A percentile compares a stretch with the other conserved stretches of the same genome.
phyloP scores from a whole-genome alignment of 140 eudicot species.

The Erigeron philadelphicus region DNA sequence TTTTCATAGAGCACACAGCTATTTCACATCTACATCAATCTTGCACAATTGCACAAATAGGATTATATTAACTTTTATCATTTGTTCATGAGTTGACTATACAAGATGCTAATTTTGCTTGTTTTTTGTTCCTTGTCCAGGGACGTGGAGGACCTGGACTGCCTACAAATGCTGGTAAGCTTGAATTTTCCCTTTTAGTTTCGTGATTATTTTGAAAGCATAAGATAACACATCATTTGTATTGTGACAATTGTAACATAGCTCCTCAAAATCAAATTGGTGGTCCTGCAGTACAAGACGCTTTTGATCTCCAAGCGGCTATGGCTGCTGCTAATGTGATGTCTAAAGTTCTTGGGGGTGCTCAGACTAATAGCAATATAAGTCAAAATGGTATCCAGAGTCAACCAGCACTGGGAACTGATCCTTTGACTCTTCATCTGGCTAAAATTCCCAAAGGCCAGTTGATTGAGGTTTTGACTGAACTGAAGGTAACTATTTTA shows the following conservation, averaged over 20 bases:
- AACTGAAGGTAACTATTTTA: slow-evolving; percentile 56
- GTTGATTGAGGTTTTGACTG: slow-evolving; percentile 66
- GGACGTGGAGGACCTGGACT: slow-evolving; percentile 89
- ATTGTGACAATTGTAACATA: slow-evolving; percentile 20
- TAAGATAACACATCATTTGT: slow-evolving; percentile 2
- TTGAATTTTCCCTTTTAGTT: slow-evolving; percentile 7
- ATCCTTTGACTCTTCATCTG: slow-evolving; percentile 71
- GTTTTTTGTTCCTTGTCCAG: slow-evolving; percentile 37
- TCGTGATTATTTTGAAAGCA: not conserved
- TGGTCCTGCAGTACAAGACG: slow-evolving; percentile 51
- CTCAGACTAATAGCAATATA: slow-evolving; percentile 42
- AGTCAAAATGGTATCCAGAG: slow-evolving; percentile 48
- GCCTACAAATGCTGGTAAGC: slow-evolving; percentile 53
- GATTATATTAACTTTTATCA: not conserved
- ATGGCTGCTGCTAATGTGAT: slow-evolving; percentile 80
- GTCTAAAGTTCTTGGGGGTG: slow-evolving; percentile 76
- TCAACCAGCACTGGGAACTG: slow-evolving; percentile 50
- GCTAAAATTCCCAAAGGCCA: slow-evolving; percentile 76
- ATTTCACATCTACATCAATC: not conserved
- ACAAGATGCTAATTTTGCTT: not conserved
- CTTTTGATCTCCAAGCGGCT: slow-evolving; percentile 66
- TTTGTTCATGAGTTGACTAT: not conserved
- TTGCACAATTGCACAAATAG: not conserved
- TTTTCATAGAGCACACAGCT: not conserved
- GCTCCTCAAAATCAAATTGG: slow-evolving; percentile 70